A percentile compares a stretch with the other conserved stretches of the same genome.
Conservation (phyloP, 805 yeast genomes). For the Ogataea ganodermae region DNA sequence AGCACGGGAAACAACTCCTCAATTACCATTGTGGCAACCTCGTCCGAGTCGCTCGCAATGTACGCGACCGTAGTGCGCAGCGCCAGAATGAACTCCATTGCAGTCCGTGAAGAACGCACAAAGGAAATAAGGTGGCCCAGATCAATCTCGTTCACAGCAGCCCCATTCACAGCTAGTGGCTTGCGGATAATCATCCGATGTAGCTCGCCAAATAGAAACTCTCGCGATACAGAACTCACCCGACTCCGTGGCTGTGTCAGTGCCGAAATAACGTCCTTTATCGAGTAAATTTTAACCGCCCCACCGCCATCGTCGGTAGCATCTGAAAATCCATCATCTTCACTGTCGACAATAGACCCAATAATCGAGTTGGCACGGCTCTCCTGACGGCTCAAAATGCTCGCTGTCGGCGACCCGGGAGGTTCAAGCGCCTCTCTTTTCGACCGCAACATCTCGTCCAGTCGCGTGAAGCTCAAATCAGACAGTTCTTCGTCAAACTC, state of each 20-base stretch:
- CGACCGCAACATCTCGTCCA: constrained; percentile 26
- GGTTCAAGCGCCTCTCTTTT: constrained; percentile 15
- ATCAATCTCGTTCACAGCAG: constrained; percentile 38
- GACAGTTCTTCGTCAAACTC: constrained; percentile 25
- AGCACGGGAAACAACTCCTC: constrained; percentile 34
- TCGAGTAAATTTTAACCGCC: constrained; percentile 31
- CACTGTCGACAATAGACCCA: constrained; percentile 24
- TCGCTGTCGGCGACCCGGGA: constrained; percentile 3
- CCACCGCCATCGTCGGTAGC: constrained; percentile 14
- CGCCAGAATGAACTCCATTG: constrained; percentile 40
- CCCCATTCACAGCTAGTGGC: constrained; percentile 31
- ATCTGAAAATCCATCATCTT: constrained; percentile 11
- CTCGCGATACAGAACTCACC: constrained; percentile 49
- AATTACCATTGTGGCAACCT: constrained; percentile 41
- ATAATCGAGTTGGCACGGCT: constrained; percentile 32
- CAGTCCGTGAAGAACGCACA: constrained; percentile 29
- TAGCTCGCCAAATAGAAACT: constrained; percentile 51
- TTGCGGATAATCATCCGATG: constrained; percentile 47
- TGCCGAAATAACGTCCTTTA: constrained; percentile 47
- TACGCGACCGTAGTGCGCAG: constrained; percentile 46
- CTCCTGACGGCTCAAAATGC: constrained; percentile 21
- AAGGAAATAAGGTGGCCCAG: constrained; percentile 40
- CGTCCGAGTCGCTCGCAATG: constrained; percentile 52
- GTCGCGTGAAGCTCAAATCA: constrained; percentile 21
- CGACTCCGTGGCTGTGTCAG: constrained; percentile 44